Evolutionary conservation across 2,329 filamentous ascomycete species (phyloP), one percentile per base, ranked within the genome.

Genomic region (Clarireedia sp.): DNA sequence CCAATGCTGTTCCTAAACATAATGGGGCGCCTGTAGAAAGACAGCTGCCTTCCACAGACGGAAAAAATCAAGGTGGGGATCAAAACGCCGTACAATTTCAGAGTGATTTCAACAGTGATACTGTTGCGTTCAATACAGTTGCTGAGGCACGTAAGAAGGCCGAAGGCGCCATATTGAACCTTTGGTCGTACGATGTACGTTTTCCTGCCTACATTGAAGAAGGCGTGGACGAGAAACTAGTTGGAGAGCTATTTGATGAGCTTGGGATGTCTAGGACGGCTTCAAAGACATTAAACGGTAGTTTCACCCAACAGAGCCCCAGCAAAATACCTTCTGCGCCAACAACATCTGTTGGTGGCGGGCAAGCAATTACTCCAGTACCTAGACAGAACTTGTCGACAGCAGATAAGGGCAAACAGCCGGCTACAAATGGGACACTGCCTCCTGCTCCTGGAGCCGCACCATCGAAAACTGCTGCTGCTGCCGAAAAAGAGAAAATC

Each of bases 121-220:
- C 21, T 14, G 14, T 50, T 41, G 38, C 52, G 33, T 51, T 51
- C 5, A 50, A 55, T 24, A 56, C 59, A 36, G 55, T 67, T 2
- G 58, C 49, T 6, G 66, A 68, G 40, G 62, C 61, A 24, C 64
- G 64, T 21, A 81, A 79, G 59, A 75, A 80, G 60, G 87, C 87
- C 0, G 80, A 83, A 64, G 79, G 81, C 23, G 85, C 87, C 3
- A 82, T 91, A 40, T 69, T 89, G 29, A 78, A 80, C 38, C 72
- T 91, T 3, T 78, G 75, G 72, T 75, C 78, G 1, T 68, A 88
- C 57, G 86, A 89, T 48, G 82, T 95, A 56, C 81, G 82, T 19
- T 95, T 85, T 65, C 78, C 86, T 54, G 79, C 89, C 57, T 85
- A 92, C 55, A 74, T 91, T 12, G 76, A 82, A 10, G 87, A 92